A percentile compares a stretch with the other conserved stretches of the same genome.
phyloP scores from a whole-genome alignment of 768 basidiomycete species.

The Saitozyma podzolica region DNA sequence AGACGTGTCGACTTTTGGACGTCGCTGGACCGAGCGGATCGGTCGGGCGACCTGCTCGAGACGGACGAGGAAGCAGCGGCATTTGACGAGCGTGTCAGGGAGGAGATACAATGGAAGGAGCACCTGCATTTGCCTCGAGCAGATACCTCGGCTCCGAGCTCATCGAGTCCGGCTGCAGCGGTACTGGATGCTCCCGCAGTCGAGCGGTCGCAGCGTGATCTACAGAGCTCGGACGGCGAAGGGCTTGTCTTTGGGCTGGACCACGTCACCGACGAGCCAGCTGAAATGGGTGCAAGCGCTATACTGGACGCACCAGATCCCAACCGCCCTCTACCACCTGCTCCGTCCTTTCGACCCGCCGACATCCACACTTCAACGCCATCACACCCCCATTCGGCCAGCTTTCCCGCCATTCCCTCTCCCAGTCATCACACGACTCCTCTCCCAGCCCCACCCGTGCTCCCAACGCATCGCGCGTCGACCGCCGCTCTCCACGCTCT shows the following conservation, averaged over 20 bases:
- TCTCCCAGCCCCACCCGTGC: too few relatives aligned
- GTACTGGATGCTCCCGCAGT: background rate
- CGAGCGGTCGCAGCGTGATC: background rate
- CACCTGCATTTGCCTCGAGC: background rate
- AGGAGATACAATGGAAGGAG: background rate
- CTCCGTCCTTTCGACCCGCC: background rate
- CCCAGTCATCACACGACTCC: too few relatives aligned
- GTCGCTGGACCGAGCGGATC: background rate
- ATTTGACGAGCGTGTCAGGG: background rate
- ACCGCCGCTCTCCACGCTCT: too few relatives aligned
- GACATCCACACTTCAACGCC: background rate
- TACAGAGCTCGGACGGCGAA: background rate
- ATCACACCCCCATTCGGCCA: background rate
- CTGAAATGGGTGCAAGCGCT: background rate
- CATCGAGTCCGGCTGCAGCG: background rate
- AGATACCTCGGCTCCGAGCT: background rate
- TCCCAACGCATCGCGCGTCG: too few relatives aligned
- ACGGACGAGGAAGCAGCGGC: background rate
- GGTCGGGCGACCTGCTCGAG: background rate
- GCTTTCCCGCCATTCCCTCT: too few relatives aligned
- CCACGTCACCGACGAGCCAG: background rate
- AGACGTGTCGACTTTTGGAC: background rate
- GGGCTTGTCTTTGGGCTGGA: background rate
- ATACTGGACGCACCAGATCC: background rate
- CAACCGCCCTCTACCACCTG: background rate